A percentile compares a stretch with the other conserved stretches of the same genome.
Conservation (phyloP, 139 green algal species). For the Coelastrella sp. region DNA sequence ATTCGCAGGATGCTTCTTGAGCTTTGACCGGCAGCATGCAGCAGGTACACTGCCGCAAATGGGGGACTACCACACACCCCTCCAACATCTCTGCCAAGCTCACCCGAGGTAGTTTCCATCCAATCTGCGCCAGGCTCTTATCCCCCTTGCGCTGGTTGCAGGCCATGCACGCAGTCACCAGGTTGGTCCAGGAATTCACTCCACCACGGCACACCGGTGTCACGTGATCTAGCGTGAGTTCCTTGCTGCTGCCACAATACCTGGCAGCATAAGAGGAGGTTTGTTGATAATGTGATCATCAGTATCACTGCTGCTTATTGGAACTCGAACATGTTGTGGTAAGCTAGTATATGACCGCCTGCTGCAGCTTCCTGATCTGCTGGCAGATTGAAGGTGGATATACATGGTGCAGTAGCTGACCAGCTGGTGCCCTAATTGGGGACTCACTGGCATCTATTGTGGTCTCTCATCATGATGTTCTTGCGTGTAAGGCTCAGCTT, state of each 20-base stretch:
- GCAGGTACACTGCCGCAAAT: no score
- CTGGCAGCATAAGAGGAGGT: slow-evolving; percentile 16
- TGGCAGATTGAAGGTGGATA: no score
- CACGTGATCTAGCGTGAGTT: slow-evolving; percentile 61
- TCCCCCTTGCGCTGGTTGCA: slow-evolving; percentile 60
- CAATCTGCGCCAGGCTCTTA: slow-evolving; percentile 48
- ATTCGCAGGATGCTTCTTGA: no score
- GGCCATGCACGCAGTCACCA: slow-evolving; percentile 48
- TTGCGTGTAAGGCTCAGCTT: slow-evolving; percentile 50
- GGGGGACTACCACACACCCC: not conserved
- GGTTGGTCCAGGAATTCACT: slow-evolving; percentile 55
- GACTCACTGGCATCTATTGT: slow-evolving; percentile 64
- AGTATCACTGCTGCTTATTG: no score
- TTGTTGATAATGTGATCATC: no score
- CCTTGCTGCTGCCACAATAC: slow-evolving; percentile 51
- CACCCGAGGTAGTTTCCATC: slow-evolving; percentile 44
- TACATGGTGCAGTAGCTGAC: not conserved
- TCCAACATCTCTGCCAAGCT: not conserved
- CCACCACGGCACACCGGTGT: slow-evolving; percentile 51
- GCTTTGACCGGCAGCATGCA: no score
- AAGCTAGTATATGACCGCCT: no score
- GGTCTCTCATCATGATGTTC: slow-evolving; percentile 67
- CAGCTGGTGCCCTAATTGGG: not conserved
- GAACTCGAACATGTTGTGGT: not conserved
- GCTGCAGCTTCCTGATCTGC: not conserved